Percentiles rank a stretch among this genome's conserved stretches.
Evolutionary conservation across 2,329 filamentous ascomycete species (phyloP).

Genomic region (Chaetomium sp.): DNA sequence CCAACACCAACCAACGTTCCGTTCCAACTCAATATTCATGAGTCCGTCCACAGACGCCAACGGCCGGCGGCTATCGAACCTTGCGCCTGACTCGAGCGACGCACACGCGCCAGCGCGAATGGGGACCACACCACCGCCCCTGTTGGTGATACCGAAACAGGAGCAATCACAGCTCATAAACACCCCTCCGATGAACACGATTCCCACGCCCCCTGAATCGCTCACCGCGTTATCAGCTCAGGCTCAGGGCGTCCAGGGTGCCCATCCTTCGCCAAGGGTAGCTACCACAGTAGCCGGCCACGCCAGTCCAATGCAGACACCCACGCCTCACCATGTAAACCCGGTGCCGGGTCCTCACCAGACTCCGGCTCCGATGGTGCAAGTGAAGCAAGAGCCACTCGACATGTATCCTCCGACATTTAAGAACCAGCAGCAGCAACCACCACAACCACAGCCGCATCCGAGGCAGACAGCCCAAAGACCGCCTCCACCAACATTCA

Average conservation of each 20-base stretch:
- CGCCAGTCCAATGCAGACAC: constrained; percentile 33
- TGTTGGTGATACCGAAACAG: background rate
- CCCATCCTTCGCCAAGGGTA: constrained; percentile 34
- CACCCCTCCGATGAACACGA: constrained; percentile 14
- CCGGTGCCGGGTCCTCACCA: constrained; percentile 10
- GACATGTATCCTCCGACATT: background rate
- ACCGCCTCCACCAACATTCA: constrained; percentile 29
- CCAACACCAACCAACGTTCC: constrained; percentile 48
- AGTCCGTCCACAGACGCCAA: constrained; percentile 49
- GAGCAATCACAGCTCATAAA: constrained; percentile 13
- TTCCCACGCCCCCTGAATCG: constrained; percentile 42
- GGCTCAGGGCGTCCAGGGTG: constrained; percentile 15
- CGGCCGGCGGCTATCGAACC: constrained; percentile 57
- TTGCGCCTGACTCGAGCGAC: constrained; percentile 49
- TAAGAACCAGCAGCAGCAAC: constrained; percentile 3
- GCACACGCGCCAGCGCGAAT: constrained; percentile 25
- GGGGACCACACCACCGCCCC: constrained; percentile 18
- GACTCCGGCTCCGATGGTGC: constrained; percentile 2
- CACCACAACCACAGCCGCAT: constrained; percentile 15
- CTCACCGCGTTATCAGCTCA: constrained; percentile 28
- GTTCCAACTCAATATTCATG: constrained; percentile 61
- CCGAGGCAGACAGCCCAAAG: constrained; percentile 15
- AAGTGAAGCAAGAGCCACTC: constrained; percentile 3
- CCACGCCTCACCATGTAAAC: constrained; percentile 28
- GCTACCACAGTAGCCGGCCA: constrained; percentile 18